These are phyloP conservation scores for Trichosporon coremiiforme DNA, from an alignment of 1,284 basidiomycete genomes.

Conservation along the genomic window DNA sequence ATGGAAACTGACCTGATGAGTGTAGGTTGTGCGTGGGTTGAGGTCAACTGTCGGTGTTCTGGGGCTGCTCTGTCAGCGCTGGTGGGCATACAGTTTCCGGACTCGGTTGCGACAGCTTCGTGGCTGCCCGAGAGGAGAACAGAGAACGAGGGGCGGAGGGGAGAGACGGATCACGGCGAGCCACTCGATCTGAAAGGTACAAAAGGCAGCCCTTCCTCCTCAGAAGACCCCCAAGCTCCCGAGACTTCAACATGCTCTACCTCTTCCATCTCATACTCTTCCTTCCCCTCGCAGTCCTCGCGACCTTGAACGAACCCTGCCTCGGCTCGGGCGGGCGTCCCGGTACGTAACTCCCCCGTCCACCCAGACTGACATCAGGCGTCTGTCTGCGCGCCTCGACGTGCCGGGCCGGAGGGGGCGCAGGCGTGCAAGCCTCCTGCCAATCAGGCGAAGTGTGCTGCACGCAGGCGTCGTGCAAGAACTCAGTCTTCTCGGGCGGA, in stretches of 20 bases:
- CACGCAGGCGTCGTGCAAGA: conserved; percentile 16
- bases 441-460: conserved; percentile 2
- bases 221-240: not conserved
- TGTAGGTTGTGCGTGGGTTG: no score
- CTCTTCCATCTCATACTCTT: not conserved
- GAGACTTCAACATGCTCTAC: not conserved
- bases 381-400: not conserved
- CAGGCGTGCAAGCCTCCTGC: not conserved
- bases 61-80: no score
- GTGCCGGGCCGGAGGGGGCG: no score
- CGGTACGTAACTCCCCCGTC: not conserved
- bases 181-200: not conserved
- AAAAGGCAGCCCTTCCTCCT: not conserved
- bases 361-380: not conserved
- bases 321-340: not conserved
- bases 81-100: no score
- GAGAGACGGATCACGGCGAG: not conserved
- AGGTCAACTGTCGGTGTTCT: no score
- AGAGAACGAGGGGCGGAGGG: not conserved
- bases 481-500: conserved; percentile 8
- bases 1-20: not conserved
- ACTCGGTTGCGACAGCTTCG: no score
- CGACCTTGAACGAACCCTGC: not conserved
- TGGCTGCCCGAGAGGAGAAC: not conserved
- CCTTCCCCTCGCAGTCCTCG: not conserved